These are phyloP conservation scores for Ensete glaucum DNA, from an alignment of 176 grass and related monocot species.

Conservation along the genomic window DNA sequence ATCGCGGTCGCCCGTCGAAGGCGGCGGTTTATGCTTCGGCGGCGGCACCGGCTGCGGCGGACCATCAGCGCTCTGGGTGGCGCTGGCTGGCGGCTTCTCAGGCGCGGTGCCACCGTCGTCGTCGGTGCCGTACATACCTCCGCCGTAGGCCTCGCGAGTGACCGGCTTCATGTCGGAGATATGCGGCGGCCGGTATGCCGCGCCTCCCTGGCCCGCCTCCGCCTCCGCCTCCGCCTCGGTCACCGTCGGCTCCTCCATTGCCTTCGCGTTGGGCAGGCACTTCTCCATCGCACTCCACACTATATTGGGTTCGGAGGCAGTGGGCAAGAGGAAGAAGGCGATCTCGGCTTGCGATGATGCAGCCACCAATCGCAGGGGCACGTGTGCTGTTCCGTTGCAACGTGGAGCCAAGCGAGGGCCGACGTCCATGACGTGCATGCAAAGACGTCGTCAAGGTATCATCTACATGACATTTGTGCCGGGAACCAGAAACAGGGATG, in stretches of 20 bases:
- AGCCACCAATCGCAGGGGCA: too few species aligned
- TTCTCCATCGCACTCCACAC: too few species aligned
- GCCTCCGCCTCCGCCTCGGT: neutral
- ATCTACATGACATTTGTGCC: too few species aligned
- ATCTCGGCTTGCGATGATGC: too few species aligned
- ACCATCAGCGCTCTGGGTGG: slow-evolving; percentile 65
- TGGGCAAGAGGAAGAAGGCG: too few species aligned
- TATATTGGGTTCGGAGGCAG: too few species aligned
- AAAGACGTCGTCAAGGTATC: too few species aligned
- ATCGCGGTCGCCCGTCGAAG: slow-evolving; percentile 71
- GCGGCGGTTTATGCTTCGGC: slow-evolving; percentile 46
- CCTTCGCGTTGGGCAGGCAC: too few species aligned
- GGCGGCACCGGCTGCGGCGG: slow-evolving; percentile 15
- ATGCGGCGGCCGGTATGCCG: slow-evolving; percentile 32
- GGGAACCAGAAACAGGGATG: too few species aligned
- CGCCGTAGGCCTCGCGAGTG: slow-evolving; percentile 70
- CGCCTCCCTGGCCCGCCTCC: neutral
- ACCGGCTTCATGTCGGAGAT: slow-evolving; percentile 70
- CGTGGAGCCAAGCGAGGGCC: too few species aligned
- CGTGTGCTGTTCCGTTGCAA: too few species aligned
- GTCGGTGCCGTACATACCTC: slow-evolving; percentile 57
- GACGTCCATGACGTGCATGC: too few species aligned
- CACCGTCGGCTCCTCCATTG: neutral
- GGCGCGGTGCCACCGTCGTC: neutral
- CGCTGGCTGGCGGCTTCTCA: slow-evolving; percentile 31